phyloP scores from a whole-genome alignment of 495 filamentous ascomycete species.

The Xylaria intraflava region DNA sequence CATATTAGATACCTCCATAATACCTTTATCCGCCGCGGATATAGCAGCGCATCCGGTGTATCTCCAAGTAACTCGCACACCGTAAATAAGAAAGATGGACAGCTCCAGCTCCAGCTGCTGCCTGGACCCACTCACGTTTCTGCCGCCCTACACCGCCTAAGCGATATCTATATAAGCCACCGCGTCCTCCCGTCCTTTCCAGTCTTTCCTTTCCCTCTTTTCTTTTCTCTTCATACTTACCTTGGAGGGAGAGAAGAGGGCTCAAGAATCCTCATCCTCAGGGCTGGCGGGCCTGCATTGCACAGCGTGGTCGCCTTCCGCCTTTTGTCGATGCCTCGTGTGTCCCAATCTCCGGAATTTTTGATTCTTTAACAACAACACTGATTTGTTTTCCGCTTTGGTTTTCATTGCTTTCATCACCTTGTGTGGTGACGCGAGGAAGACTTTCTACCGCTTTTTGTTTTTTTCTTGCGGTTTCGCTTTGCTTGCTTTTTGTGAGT shows the following conservation, averaged over 20 bases:
- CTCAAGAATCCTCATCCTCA: slow-evolving; percentile 2
- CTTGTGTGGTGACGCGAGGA: background rate
- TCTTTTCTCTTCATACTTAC: slow-evolving; percentile 8
- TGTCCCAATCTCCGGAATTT: slow-evolving; percentile 5
- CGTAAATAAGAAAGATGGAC: too few relatives aligned
- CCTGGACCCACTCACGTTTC: background rate
- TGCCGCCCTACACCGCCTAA: background rate
- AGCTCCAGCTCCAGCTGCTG: too few relatives aligned
- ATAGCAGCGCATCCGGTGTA: too few relatives aligned
- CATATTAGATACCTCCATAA: too few relatives aligned
- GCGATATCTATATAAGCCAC: background rate
- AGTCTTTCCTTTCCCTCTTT: background rate
- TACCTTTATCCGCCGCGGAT: too few relatives aligned
- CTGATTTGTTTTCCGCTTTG: too few relatives aligned
- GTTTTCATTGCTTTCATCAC: slow-evolving; percentile 2
- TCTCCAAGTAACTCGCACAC: too few relatives aligned
- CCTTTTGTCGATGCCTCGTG: slow-evolving; percentile 7
- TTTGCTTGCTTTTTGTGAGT: too few relatives aligned
- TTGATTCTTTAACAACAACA: background rate
- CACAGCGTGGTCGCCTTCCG: slow-evolving; percentile 1
- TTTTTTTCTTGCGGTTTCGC: too few relatives aligned
- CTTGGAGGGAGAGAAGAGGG: slow-evolving; percentile 1
- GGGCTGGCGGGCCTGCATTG: slow-evolving; percentile 4
- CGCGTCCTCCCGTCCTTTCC: background rate
- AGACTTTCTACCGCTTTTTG: too few relatives aligned